phyloP scores from a whole-genome alignment of 345 rosid species.

The Melaleuca alternifolia region DNA sequence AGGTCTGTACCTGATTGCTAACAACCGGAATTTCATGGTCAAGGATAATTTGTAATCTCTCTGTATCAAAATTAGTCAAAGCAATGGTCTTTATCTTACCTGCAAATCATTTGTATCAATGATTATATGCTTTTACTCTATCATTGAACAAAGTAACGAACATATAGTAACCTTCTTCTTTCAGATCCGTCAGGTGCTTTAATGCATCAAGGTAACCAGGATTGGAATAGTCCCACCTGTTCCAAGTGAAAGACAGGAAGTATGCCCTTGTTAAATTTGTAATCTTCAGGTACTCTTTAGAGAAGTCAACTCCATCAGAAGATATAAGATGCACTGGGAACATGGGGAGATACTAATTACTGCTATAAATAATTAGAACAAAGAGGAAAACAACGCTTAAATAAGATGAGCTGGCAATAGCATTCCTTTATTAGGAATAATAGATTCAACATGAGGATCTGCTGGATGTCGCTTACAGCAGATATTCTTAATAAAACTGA shows the following conservation, averaged over 20 bases:
- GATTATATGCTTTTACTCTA: not conserved
- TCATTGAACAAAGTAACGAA: not conserved
- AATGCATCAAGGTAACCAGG: constrained; percentile 81
- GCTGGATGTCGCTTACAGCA: not conserved
- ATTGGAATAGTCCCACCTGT: constrained; percentile 96
- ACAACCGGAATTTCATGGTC: constrained; percentile 88
- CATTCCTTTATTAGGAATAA: not conserved
- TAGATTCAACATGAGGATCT: not conserved
- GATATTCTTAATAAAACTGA: not conserved
- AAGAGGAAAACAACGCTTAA: not conserved
- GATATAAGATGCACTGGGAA: not conserved
- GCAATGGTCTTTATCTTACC: constrained; percentile 92
- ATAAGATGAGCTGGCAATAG: not conserved
- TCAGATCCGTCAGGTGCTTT: constrained; percentile 77
- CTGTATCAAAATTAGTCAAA: constrained; percentile 90
- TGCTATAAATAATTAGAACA: not conserved
- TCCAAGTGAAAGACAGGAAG: not conserved
- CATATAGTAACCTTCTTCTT: constrained; percentile 62
- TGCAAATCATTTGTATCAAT: constrained; percentile 16
- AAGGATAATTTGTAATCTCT: constrained; percentile 68
- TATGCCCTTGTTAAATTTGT: not conserved
- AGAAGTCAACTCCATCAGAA: not conserved
- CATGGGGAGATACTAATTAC: not conserved
- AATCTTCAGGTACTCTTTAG: not conserved
- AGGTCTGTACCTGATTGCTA: constrained; percentile 73